Evolutionary conservation across 306 rosid genomes (phyloP).

Genomic region (Vachellia collinsii): DNA sequence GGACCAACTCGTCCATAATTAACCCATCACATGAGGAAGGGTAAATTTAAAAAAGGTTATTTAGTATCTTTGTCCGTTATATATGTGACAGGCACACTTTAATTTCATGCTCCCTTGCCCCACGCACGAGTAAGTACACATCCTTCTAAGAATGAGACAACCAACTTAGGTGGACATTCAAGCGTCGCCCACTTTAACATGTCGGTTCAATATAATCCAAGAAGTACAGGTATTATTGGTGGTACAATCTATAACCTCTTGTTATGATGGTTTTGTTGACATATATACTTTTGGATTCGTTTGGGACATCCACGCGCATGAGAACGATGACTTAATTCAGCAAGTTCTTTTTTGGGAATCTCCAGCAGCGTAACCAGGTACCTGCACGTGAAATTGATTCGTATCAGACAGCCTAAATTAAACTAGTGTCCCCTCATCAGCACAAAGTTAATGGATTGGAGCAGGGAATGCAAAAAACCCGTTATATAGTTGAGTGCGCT

Average conservation of each 20-base stretch:
- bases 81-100: too few relatives aligned
- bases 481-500: too few relatives aligned
- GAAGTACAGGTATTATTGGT: too few relatives aligned
- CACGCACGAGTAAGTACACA: not conserved
- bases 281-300: not conserved
- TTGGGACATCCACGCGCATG: conserved; percentile 35
- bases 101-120: not conserved
- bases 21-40: not conserved
- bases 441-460: too few relatives aligned
- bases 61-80: not conserved
- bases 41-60: not conserved
- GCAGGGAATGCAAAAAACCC: too few relatives aligned
- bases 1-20: not conserved
- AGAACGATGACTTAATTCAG: conserved; percentile 52
- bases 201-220: too few relatives aligned
- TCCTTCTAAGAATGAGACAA: not conserved
- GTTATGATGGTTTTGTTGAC: not conserved
- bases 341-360: conserved; percentile 51
- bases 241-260: not conserved
- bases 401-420: not conserved
- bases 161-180: not conserved
- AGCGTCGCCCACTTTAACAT: too few relatives aligned
- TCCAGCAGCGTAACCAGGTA: conserved; percentile 56
- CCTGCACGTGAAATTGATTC: conserved; percentile 37
- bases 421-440: not conserved